Conservation (phyloP, 441 rosid species). For the Adansonia rubrostipa region DNA sequence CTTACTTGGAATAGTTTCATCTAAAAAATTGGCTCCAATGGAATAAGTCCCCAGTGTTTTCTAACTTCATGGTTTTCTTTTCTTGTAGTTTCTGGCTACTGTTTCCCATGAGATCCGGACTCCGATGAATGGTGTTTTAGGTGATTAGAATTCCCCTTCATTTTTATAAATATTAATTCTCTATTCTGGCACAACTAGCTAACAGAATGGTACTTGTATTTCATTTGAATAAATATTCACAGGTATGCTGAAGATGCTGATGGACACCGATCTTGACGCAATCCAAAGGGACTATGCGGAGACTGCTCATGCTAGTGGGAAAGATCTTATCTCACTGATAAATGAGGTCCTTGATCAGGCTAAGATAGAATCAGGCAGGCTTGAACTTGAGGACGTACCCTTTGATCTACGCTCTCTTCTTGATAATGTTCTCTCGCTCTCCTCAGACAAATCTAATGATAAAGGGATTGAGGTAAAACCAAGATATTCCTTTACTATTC, state of each 20-base stretch:
- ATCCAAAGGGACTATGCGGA: constrained; percentile 78
- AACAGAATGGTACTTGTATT: constrained; percentile 28
- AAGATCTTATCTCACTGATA: constrained; percentile 78
- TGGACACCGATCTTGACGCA: constrained; percentile 81
- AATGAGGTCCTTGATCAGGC: constrained; percentile 97
- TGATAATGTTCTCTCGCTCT: constrained; percentile 76
- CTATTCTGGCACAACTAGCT: constrained; percentile 20
- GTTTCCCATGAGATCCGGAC: constrained; percentile 98
- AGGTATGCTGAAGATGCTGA: constrained; percentile 96
- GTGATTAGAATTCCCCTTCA: constrained; percentile 40
- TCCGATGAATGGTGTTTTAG: constrained; percentile 97
- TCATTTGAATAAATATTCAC: constrained; percentile 23
- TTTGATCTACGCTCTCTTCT: constrained; percentile 79
- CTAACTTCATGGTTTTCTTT: constrained; percentile 15
- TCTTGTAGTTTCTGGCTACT: constrained; percentile 86
- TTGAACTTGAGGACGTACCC: constrained; percentile 84
- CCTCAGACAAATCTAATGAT: constrained; percentile 70
- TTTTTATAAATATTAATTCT: constrained; percentile 22
- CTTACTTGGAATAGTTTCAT: not conserved
- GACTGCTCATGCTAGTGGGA: constrained; percentile 91
- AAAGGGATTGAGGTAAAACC: constrained; percentile 79
- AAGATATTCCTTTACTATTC: constrained; percentile 14
- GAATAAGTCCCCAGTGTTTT: not conserved
- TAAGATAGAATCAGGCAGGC: constrained; percentile 95
- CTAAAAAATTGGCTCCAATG: not conserved